Evolutionary conservation across 306 rosid species (phyloP).

Genomic region (Cyclanthera cordifolia): DNA sequence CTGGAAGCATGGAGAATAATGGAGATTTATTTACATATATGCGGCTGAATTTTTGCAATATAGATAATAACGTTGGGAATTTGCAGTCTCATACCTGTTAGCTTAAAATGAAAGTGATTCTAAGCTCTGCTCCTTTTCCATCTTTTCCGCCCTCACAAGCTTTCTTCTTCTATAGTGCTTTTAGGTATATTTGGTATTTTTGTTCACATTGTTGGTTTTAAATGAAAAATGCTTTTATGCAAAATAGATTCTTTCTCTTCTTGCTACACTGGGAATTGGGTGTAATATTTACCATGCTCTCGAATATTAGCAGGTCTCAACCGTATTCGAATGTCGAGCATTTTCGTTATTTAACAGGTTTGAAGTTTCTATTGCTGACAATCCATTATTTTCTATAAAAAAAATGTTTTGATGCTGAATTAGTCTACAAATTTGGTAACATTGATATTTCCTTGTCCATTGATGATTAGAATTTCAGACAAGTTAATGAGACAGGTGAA

Average conservation of each 20-base stretch:
- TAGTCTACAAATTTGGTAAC: too few species aligned
- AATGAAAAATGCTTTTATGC: constrained; percentile 16
- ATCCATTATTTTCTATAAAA: not conserved
- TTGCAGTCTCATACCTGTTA: constrained; percentile 22
- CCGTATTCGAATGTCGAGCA: too few species aligned
- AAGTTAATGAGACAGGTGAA: too few species aligned
- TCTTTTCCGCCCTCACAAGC: constrained; percentile 15
- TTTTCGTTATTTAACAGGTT: not conserved
- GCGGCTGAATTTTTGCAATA: constrained; percentile 28
- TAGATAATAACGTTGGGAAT: constrained; percentile 22
- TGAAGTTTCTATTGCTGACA: not conserved
- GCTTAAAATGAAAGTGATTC: constrained; percentile 30
- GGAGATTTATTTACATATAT: constrained; percentile 20
- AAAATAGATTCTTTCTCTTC: too few species aligned
- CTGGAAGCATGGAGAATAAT: constrained; percentile 47
- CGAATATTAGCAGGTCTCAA: not conserved
- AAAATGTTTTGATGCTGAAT: too few species aligned
- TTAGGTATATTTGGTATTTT: constrained; percentile 31
- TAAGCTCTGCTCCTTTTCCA: constrained; percentile 21
- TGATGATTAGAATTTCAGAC: too few species aligned
- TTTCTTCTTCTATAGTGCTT: constrained; percentile 18
- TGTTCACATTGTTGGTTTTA: constrained; percentile 21
- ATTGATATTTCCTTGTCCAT: too few species aligned
- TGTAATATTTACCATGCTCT: too few species aligned
- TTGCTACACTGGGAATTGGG: too few species aligned